A percentile compares a stretch with the other conserved stretches of the same genome.
Evolutionary conservation across 2,329 filamentous ascomycete species (phyloP).

Genomic region (Ceratocystis cubensis): DNA sequence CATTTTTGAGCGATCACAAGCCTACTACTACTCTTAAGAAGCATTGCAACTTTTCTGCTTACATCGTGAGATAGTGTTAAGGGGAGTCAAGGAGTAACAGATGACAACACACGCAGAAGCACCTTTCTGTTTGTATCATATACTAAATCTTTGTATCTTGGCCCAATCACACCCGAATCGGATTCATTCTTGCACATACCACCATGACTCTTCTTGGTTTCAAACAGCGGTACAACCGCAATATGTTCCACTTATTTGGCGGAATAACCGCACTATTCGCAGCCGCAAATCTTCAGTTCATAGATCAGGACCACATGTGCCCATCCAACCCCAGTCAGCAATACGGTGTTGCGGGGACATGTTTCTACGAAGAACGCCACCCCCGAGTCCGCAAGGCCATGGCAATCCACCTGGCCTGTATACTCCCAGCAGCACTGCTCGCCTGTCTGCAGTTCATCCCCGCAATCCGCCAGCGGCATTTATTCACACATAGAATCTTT

Average conservation of each 20-base stretch:
- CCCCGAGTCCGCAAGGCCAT: conserved; percentile 6
- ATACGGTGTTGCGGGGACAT: conserved; percentile 11
- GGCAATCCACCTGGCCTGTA: conserved; percentile 1
- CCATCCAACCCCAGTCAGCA: not conserved
- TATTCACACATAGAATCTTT: not conserved
- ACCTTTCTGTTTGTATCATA: not conserved
- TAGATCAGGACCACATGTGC: conserved; percentile 10
- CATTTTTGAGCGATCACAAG: not conserved
- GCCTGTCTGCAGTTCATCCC: conserved; percentile 16
- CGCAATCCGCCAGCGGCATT: conserved; percentile 8
- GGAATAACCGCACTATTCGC: conserved; percentile 11
- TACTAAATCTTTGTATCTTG: not conserved
- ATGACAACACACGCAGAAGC: not conserved
- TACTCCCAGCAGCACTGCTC: conserved; percentile 13
- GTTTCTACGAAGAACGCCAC: conserved; percentile 14
- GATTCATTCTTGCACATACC: not conserved
- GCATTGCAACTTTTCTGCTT: not conserved
- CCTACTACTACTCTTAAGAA: not conserved
- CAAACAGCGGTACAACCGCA: conserved; percentile 9
- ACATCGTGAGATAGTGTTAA: not conserved
- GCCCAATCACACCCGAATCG: no score
- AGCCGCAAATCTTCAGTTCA: conserved; percentile 7
- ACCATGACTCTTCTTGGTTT: conserved; percentile 11
- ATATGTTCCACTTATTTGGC: conserved; percentile 2
- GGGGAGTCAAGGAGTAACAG: not conserved